Evolutionary conservation across 2,329 filamentous ascomycete genomes (phyloP).

Genomic region (Stachybotrys elegans): DNA sequence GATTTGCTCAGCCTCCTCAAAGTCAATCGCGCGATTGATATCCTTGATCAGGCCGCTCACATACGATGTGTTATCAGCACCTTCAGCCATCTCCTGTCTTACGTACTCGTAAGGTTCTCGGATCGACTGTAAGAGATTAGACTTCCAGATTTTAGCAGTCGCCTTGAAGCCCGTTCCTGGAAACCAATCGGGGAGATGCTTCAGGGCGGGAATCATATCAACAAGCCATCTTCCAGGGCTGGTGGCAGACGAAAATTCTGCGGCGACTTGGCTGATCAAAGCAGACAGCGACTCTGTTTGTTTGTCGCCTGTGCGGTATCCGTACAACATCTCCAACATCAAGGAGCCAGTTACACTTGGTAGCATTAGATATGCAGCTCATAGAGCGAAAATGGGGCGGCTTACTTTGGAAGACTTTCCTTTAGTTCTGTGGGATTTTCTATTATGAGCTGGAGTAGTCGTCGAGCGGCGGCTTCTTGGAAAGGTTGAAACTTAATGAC

Average conservation of each 20-base stretch:
- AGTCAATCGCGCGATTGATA: neutral
- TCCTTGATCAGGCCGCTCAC: constrained; percentile 5
- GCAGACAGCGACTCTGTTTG: constrained; percentile 13
- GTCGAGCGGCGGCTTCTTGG: neutral
- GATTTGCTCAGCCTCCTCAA: neutral
- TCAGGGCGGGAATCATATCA: constrained; percentile 15
- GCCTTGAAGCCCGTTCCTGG: constrained; percentile 16
- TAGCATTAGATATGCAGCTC: neutral
- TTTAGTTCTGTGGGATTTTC: neutral
- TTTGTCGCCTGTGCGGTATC: constrained; percentile 14
- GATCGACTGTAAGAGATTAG: constrained; percentile 6
- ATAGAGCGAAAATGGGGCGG: neutral
- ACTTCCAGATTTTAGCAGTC: constrained; percentile 14
- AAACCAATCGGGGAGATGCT: neutral
- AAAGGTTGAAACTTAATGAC: neutral
- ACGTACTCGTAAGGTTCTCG: constrained; percentile 17
- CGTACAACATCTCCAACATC: constrained; percentile 12
- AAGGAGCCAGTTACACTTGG: constrained; percentile 12
- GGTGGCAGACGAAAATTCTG: constrained; percentile 14
- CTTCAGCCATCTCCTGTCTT: constrained; percentile 9
- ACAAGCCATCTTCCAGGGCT: constrained; percentile 16
- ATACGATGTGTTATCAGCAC: constrained; percentile 7
- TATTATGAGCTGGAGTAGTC: neutral
- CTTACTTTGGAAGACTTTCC: neutral
- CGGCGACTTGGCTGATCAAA: constrained; percentile 13